Evolutionary conservation across 2,329 filamentous ascomycete species (phyloP), one percentile per base, ranked within the genome.

Genomic region (Penicillium sp.): DNA sequence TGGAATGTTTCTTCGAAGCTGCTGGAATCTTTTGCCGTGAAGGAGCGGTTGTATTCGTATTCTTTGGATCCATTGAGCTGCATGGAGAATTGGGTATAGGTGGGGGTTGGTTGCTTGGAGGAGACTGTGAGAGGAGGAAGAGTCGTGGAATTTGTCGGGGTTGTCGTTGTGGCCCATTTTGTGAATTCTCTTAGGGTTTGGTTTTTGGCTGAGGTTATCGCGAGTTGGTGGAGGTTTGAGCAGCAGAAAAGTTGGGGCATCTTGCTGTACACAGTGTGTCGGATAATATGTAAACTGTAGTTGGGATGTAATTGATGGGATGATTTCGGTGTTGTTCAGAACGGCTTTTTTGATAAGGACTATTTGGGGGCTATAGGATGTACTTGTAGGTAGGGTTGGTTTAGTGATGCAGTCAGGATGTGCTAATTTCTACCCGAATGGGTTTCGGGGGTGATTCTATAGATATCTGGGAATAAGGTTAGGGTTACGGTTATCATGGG

Each of bases 201-300:
- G 33, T 6, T 10, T 30, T 38, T 33, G 41, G 16, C 10, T 2
- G 8, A 22, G 19, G 10, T 14, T 45, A 22, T 22, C 19, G 3
- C 16, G 2, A 25, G 22, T 25, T 25, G 33, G 14, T 44, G 33
- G 33, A 44, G 11, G 14, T 13, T 14, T 5, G 16, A 16, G 16
- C 41, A 44, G 33, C 41, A 44, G 31, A 44, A 44, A 14, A 19
- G 22, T 11, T 43, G 19, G 41, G 13, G 22, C 42, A 45, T 45
- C 38, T 29, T 38, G 16, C 14, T 1, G 5, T n/a, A n/a, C n/a
- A n/a, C n/a, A n/a, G n/a, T 9, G n/a, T 34, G 29, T 5, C 5
- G 19, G 19, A 22, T 22, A n/a, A n/a, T n/a, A n/a, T n/a, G n/a
- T n/a, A n/a, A n/a, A n/a, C n/a, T n/a, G n/a, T n/a, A n/a, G n/a